A percentile compares a stretch with the other conserved stretches of the same genome.
These are phyloP conservation scores for Musa balbisiana DNA, from an alignment of 202 grass and related monocot genomes.

Conservation along the genomic window DNA sequence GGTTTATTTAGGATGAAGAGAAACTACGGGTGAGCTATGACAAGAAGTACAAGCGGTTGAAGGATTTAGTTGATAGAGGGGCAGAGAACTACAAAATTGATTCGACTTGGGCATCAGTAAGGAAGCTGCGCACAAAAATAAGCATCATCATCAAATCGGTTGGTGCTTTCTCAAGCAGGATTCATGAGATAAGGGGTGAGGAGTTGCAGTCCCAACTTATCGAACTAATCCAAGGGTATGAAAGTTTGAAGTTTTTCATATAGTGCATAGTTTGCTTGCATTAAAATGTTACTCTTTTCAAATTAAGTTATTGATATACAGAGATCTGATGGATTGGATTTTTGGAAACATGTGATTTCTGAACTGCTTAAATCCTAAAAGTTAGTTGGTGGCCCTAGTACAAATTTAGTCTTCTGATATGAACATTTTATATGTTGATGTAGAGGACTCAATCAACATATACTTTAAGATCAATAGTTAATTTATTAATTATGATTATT, in stretches of 20 bases:
- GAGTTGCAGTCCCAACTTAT: slow-evolving; percentile 16
- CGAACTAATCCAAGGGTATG: slow-evolving; percentile 18
- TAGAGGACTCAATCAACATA: too few relatives aligned
- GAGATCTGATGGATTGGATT: too few relatives aligned
- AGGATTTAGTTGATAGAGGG: slow-evolving; percentile 9
- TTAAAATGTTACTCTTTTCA: not conserved
- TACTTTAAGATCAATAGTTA: too few relatives aligned
- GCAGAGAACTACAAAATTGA: slow-evolving; percentile 6
- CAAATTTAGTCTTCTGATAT: too few relatives aligned
- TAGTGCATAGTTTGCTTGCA: not conserved
- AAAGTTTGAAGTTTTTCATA: not conserved
- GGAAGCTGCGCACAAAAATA: not conserved
- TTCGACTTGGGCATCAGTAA: not conserved
- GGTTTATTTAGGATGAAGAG: slow-evolving; percentile 20
- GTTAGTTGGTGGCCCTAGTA: too few relatives aligned
- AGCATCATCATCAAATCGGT: slow-evolving; percentile 13
- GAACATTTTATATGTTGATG: too few relatives aligned
- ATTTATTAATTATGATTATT: too few relatives aligned
- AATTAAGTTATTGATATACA: too few relatives aligned
- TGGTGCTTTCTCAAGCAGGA: not conserved
- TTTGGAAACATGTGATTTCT: too few relatives aligned
- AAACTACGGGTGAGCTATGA: slow-evolving; percentile 2
- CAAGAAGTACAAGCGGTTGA: slow-evolving; percentile 12
- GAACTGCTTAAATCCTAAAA: too few relatives aligned
- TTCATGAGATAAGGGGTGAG: slow-evolving; percentile 23